phyloP scores from a whole-genome alignment of 768 basidiomycete genomes.

The Lactarius vividus region DNA sequence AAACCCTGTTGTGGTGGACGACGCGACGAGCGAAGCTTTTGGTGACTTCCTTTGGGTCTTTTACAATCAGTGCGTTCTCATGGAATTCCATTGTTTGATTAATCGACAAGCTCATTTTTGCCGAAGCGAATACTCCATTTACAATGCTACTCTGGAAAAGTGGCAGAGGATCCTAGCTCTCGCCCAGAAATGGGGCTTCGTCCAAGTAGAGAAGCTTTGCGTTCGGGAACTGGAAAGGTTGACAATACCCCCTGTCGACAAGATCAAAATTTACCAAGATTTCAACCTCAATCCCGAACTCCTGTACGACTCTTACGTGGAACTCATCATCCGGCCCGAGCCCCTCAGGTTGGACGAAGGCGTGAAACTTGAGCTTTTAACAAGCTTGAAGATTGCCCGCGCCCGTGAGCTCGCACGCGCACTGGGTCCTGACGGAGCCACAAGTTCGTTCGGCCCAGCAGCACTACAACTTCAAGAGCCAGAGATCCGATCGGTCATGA shows the following conservation, averaged over 20 bases:
- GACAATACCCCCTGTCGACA: constrained; percentile 45
- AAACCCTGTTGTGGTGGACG: constrained; percentile 33
- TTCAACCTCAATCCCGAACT: constrained; percentile 47
- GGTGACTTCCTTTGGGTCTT: constrained; percentile 34
- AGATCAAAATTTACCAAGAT: constrained; percentile 54
- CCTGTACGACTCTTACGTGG: constrained; percentile 52
- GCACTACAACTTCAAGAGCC: neutral
- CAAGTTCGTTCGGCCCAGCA: neutral
- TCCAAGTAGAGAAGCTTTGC: constrained; percentile 48
- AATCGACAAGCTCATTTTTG: constrained; percentile 23
- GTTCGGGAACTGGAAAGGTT: constrained; percentile 51
- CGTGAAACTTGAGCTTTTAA: constrained; percentile 53
- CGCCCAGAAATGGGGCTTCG: constrained; percentile 54
- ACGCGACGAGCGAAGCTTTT: constrained; percentile 31
- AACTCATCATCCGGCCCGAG: constrained; percentile 48
- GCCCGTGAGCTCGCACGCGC: constrained; percentile 46
- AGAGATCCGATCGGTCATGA: neutral
- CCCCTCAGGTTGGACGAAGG: constrained; percentile 55
- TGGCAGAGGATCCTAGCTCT: constrained; percentile 58
- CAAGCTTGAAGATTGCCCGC: constrained; percentile 47
- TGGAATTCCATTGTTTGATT: constrained; percentile 29
- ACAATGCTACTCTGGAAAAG: constrained; percentile 45
- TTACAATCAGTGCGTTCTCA: constrained; percentile 35
- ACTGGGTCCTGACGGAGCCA: neutral
- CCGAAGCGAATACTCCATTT: constrained; percentile 53